phyloP scores from a whole-genome alignment of 73 alveolate species.

The Paramecium pentaurelia region DNA sequence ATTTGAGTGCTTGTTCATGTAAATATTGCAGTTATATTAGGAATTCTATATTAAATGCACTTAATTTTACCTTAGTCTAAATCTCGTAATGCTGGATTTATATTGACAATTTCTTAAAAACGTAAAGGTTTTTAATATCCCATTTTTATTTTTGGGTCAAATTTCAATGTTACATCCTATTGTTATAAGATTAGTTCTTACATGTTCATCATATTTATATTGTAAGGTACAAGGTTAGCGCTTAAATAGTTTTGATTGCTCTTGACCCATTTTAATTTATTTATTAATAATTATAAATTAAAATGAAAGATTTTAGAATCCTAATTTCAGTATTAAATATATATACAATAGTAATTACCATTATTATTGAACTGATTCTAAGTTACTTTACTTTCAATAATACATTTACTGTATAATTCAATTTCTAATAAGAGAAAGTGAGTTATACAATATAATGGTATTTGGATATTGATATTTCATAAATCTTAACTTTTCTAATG shows the following conservation, averaged over 20 bases:
- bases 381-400: background rate
- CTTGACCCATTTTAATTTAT: background rate
- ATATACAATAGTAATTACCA: background rate
- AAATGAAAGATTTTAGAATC: background rate
- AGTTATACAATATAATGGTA: too few species aligned
- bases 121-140: background rate
- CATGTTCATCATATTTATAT: background rate
- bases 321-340: background rate
- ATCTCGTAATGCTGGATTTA: conserved; percentile 33
- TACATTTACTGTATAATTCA: background rate
- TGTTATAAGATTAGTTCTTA: background rate
- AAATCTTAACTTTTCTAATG: too few species aligned
- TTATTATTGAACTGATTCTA: background rate
- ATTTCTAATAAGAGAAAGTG: background rate
- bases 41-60: background rate
- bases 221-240: background rate
- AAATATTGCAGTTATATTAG: background rate
- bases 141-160: background rate
- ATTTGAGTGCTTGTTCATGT: background rate
- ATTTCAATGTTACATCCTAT: background rate
- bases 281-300: background rate
- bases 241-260: background rate
- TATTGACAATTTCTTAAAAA: background rate
- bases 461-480: too few species aligned
- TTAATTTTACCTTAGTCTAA: background rate